Evolutionary conservation across 208 protist genomes (phyloP), one percentile per base, ranked within the genome.

Genomic region (Phytomonas sp.): DNA sequence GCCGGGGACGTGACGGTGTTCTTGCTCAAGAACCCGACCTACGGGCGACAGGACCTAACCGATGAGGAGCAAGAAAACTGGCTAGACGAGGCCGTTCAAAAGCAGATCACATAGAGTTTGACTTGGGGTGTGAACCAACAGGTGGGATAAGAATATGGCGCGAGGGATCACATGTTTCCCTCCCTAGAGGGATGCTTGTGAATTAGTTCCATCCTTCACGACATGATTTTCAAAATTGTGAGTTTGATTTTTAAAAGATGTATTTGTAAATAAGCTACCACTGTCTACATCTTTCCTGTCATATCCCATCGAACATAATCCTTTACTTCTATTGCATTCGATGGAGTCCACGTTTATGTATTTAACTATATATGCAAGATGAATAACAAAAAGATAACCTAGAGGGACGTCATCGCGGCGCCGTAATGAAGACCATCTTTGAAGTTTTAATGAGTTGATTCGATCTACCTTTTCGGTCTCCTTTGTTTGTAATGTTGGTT

Each of bases 1-100:
- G 85, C 88, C 66, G 95, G 95, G 29, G 87, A 91, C 37, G 91
- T 98, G 37, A 88, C 87, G 28, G 89, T 97, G 23, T 88, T 96
- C 29, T 63, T 77, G 8, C 71, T 93, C 23, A 66, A 81, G 43
- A 78, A 70, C 4, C 28, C 20, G 61, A 69, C 33, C 68, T 95
- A 86, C 74, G 71, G 43, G 20, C 76, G 77, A 3, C 80, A 84
- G 59, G 80, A 85, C 40, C 56, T 87, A 59, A 76, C 78, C n/a
- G 85, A 84, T 37, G 87, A 95, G 53, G 87, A 95, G 61, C 89
- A 95, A 80, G 85, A 93, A 75, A 69, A 75, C 29, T 87, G 80
- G 80, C 77, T 95, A 13, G 75, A 84, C 43, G 87, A 95, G 29
- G 81, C 82, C 29, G 82, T 95, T 40, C 73, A 70, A 5, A 91